phyloP scores from a whole-genome alignment of 805 yeast genomes.

The Candida dajiaensis region DNA sequence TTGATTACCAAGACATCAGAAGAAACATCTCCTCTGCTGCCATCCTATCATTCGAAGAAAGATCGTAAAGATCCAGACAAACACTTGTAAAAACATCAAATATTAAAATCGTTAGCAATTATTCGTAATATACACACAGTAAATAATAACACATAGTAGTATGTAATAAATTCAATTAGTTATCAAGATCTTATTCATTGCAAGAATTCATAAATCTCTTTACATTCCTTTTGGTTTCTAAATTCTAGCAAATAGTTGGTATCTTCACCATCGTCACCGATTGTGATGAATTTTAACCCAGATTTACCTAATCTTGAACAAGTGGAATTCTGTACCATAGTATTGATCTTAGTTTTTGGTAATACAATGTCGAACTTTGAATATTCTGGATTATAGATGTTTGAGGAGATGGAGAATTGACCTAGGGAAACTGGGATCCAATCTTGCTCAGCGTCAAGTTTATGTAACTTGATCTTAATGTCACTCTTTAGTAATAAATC shows the following conservation, averaged over 20 bases:
- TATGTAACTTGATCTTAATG: constrained; percentile 20
- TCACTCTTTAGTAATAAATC: constrained; percentile 16
- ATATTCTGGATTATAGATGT: constrained; percentile 15
- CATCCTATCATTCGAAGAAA: constrained; percentile 36
- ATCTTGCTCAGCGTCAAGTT: constrained; percentile 18
- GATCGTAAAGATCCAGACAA: background rate
- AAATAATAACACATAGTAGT: background rate
- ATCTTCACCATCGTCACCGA: constrained; percentile 18
- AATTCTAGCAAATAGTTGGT: constrained; percentile 20
- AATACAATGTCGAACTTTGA: constrained; percentile 15
- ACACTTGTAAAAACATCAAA: background rate
- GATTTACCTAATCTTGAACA: constrained; percentile 20
- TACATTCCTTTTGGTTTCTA: constrained; percentile 15
- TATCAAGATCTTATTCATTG: background rate
- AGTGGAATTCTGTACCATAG: constrained; percentile 12
- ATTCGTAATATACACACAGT: background rate
- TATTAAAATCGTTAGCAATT: background rate
- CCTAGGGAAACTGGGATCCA: constrained; percentile 24
- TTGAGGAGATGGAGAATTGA: constrained; percentile 15
- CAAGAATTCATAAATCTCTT: constrained; percentile 17
- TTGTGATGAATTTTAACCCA: constrained; percentile 15
- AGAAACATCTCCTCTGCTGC: constrained; percentile 81
- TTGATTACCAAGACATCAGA: constrained; percentile 84
- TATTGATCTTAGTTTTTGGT: constrained; percentile 1
- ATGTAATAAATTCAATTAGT: too few relatives aligned